Conservation (phyloP, 352 stramenopile genomes). For the Globisporangium irregulare region DNA sequence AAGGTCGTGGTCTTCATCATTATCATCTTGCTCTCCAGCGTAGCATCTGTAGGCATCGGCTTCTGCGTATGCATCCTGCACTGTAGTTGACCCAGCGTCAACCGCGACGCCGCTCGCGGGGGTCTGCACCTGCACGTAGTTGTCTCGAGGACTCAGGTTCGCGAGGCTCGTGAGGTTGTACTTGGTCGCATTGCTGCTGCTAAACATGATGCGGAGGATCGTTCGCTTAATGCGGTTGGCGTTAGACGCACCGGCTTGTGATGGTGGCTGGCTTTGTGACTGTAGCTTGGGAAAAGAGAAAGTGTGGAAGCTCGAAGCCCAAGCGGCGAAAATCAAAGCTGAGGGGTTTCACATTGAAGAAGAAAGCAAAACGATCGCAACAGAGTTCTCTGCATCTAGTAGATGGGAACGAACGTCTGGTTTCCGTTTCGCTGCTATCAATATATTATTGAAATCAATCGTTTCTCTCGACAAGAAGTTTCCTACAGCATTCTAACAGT, state of each 20-base stretch:
- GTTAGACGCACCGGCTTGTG: neutral
- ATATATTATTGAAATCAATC: too few relatives aligned
- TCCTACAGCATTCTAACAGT: too few relatives aligned
- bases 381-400: neutral
- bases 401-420: too few relatives aligned
- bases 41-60: neutral
- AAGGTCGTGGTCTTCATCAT: neutral
- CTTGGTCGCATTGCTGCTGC: conserved; percentile 2
- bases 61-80: neutral
- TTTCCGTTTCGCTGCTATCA: too few relatives aligned
- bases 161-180: conserved; percentile 8
- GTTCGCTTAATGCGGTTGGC: too few relatives aligned
- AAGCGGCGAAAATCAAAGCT: neutral
- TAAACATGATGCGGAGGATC: neutral
- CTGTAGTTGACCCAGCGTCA: neutral
- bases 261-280: neutral
- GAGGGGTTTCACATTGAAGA: neutral
- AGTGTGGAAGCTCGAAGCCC: neutral
- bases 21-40: neutral
- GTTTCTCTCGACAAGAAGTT: too few relatives aligned
- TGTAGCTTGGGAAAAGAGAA: neutral
- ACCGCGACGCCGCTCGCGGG: neutral
- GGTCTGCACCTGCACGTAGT: conserved; percentile 10
- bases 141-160: conserved; percentile 10
- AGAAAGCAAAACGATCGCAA: neutral